A percentile compares a stretch with the other conserved stretches of the same genome.
These are phyloP conservation scores for Thuidium tamariscinum DNA, from an alignment of 225 moss, liverwort and hornwort species.

Conservation along the genomic window DNA sequence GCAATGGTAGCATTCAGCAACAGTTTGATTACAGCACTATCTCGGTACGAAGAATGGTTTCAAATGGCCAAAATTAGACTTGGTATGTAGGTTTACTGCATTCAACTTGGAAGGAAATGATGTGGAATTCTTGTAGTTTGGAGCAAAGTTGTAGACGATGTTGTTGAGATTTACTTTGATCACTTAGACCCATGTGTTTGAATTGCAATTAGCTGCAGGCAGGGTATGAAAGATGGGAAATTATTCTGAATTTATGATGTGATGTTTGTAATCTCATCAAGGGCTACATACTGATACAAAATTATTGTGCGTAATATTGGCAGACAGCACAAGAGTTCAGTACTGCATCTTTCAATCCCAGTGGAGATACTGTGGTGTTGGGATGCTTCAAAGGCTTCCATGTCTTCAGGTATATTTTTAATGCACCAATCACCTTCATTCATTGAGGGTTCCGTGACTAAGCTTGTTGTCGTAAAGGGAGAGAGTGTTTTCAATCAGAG, in stretches of 20 bases:
- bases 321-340: slow-evolving; percentile 64
- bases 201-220: not conserved
- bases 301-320: not conserved
- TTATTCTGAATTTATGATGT: not conserved
- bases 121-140: not conserved
- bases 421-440: not conserved
- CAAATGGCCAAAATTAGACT: not conserved
- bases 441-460: not conserved
- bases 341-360: slow-evolving; percentile 69
- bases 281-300: not conserved
- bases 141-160: not conserved
- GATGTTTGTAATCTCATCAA: not conserved
- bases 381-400: slow-evolving; percentile 76
- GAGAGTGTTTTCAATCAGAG: not conserved
- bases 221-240: not conserved
- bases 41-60: slow-evolving; percentile 5
- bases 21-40: slow-evolving; percentile 82
- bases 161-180: not conserved
- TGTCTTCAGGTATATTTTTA: slow-evolving; percentile 41
- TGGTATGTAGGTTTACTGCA: not conserved
- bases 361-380: slow-evolving; percentile 71
- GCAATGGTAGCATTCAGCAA: slow-evolving; percentile 59
- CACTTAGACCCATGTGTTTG: not conserved
- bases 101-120: not conserved
- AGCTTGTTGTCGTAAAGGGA: not conserved